These are phyloP conservation scores for Thalassiosira livingstoniorum DNA, from an alignment of 352 stramenopile species.

Conservation along the genomic window DNA sequence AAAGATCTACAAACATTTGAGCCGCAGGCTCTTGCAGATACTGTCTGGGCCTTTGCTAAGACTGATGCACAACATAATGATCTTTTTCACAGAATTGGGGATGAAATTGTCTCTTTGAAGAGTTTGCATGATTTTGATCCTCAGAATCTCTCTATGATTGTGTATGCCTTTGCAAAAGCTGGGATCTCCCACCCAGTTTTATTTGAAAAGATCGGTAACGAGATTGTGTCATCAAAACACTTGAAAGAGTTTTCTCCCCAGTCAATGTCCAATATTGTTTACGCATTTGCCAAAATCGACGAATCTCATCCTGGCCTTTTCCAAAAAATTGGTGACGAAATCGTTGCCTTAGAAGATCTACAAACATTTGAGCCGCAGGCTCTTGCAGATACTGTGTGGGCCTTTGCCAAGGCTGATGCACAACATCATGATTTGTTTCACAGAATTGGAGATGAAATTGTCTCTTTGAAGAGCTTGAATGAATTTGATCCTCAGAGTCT, in stretches of 20 bases:
- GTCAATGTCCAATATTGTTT: background rate
- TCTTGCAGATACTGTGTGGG: background rate
- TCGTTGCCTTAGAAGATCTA: too few species aligned
- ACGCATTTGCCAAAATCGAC: background rate
- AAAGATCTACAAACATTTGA: too few species aligned
- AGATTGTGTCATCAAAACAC: background rate
- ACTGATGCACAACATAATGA: too few species aligned
- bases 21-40: background rate
- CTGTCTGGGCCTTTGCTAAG: background rate
- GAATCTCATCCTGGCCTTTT: background rate
- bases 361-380: too few species aligned
- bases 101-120: too few species aligned
- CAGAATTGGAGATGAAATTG: background rate
- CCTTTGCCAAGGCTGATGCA: background rate
- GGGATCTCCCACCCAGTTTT: background rate
- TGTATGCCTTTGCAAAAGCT: background rate
- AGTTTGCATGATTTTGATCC: background rate
- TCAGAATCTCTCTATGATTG: background rate
- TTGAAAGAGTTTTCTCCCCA: background rate
- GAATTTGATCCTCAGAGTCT: background rate
- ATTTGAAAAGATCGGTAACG: background rate
- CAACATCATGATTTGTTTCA: background rate
- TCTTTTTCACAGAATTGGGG: background rate
- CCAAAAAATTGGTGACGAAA: background rate
- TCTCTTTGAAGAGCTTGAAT: too few species aligned